phyloP scores from a whole-genome alignment of 441 rosid species.

The Erodium chrysanthum region DNA sequence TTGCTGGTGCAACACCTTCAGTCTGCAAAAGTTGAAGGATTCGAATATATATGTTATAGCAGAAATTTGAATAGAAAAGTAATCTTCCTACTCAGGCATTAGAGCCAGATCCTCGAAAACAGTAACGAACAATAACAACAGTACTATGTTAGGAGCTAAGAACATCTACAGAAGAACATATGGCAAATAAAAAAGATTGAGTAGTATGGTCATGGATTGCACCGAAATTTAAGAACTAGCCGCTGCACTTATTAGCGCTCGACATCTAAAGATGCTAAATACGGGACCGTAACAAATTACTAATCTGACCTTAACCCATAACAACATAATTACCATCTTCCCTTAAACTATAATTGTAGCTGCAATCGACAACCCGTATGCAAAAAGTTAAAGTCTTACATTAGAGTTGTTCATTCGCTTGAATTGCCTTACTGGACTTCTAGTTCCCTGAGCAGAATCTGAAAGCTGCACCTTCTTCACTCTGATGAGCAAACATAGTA shows the following conservation, averaged over 20 bases:
- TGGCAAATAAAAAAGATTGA: no score
- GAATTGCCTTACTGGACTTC: conserved; percentile 62
- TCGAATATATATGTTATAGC: conserved; percentile 12
- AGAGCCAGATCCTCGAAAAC: background rate
- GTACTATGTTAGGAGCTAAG: no score
- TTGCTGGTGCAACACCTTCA: conserved; percentile 37
- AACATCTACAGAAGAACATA: no score
- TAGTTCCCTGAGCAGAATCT: conserved; percentile 54
- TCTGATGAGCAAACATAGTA: conserved; percentile 35
- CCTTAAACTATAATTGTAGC: background rate
- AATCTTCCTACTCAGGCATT: background rate
- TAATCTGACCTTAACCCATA: no score
- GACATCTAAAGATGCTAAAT: no score
- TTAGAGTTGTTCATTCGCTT: conserved; percentile 41
- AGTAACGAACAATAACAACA: background rate
- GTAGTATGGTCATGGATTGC: no score
- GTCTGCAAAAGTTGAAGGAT: conserved; percentile 32
- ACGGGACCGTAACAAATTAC: background rate
- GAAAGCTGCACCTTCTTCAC: conserved; percentile 92
- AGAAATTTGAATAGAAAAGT: background rate
- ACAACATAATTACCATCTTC: no score
- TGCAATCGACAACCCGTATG: conserved; percentile 1
- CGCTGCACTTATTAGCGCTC: no score
- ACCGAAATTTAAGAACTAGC: no score
- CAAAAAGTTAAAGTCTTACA: conserved; percentile 34